Conservation (phyloP, 768 basidiomycete genomes). For the Baorangia bicolor region DNA sequence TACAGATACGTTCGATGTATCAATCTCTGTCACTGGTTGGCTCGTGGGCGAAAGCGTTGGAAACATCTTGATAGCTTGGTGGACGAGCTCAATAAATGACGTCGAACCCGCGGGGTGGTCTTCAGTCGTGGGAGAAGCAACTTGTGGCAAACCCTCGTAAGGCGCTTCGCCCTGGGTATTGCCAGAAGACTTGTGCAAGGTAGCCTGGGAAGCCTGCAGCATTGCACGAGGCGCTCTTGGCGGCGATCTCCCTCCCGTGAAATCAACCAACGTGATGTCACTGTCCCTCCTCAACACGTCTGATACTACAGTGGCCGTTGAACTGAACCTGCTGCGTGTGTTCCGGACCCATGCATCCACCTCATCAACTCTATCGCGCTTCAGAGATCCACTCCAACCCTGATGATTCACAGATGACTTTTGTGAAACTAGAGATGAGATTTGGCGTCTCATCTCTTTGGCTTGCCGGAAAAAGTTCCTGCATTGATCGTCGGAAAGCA, state of each 20-base stretch:
- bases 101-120: background rate
- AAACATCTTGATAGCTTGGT: conserved; percentile 3
- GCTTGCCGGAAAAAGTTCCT: conserved; percentile 19
- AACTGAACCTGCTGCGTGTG: conserved; percentile 17
- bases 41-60: conserved; percentile 1
- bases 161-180: background rate
- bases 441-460: conserved; percentile 26
- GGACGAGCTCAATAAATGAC: conserved; percentile 2
- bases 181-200: background rate
- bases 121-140: conserved; percentile 5
- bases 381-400: conserved; percentile 1
- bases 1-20: background rate
- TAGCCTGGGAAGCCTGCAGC: conserved; percentile 8
- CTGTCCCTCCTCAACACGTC: conserved; percentile 24
- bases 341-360: conserved; percentile 13
- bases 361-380: conserved; percentile 13
- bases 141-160: background rate
- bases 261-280: conserved; percentile 27
- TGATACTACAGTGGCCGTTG: conserved; percentile 10
- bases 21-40: background rate
- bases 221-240: conserved; percentile 26
- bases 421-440: conserved; percentile 11
- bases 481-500: conserved; percentile 32
- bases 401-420: conserved; percentile 3
- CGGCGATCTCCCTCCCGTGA: conserved; percentile 4